Base-by-base conservation (phyloP, 148 eudicot species). In the Rhododendron griersonianum region DNA sequence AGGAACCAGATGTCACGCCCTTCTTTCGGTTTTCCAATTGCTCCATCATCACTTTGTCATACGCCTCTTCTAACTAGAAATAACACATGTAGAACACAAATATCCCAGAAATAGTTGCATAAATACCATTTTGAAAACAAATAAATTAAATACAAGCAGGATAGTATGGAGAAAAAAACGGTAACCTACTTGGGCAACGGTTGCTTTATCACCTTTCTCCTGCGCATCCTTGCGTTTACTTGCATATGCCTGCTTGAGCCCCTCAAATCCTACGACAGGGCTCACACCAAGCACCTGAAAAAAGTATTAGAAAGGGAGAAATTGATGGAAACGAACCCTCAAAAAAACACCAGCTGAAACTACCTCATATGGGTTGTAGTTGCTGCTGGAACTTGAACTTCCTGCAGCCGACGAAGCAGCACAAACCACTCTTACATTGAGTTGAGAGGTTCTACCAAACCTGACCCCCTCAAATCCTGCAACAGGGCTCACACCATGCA, bases 31-130 rank as follows among this genome's bases (percentile, higher is more conserved):
- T 94, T 25, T 90, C 86, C 86, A 96, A 87, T 83, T 95, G 98
- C 13, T 93, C 91, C 98, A 96, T 93, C 99, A 95, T 95, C 90
- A 96, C 90, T 87, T 92, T 94, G 92, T 96, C 98, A 89, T 96
- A 96, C 44, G 99, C 99, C 89, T 89, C 90, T 78, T 95, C 98
- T 86, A 96, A 90, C 99, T 96, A 94, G 86, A 91, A 83, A 81
- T 21, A 78, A 85, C n/a, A 82, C 11, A 80, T 48, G 11, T 39
- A 76, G 35, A 0, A 78, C 41, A 21, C 8, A 63, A 35, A 41
- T 18, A 63, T 59, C 39, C 67, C 41, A 53, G 59, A 28, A 61
- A 28, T 23, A 21, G 65, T 16, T 48, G 83, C 18, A 45, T 74
- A 50, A 61, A 63, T 7, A 41, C 30, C 45, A 14, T 51, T 35